Evolutionary conservation across 2,329 filamentous ascomycete species (phyloP), one percentile per base, ranked within the genome.

Genomic region (Cladophialophora psammophila): DNA sequence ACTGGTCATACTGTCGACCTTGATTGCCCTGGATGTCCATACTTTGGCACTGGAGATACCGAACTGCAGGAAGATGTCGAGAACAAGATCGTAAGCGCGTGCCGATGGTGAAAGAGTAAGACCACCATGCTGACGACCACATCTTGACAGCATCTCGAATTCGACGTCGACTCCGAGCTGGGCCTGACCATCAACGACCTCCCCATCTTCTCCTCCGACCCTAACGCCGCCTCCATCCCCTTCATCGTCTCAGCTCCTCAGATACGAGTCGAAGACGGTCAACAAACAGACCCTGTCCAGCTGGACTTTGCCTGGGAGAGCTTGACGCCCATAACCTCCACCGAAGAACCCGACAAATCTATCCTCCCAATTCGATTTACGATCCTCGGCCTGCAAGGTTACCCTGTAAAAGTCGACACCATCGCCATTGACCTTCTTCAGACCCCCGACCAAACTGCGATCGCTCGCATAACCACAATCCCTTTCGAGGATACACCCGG

Each of bases 241-340:
- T 64, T 40, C 48, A 52, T 63, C 42, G 34, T 71, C 52, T 66
- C 61, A 1, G 70, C 71, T 18, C 66, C 65, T 18, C 71, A 72
- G 50, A 69, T 73, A 4, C 66, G 68, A 31, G 64, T 60, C 15
- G 68, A 71, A 59, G 78, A 81, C 74, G 77, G 76, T 65, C 70
- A 76, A 65, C 72, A 76, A 56, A 78, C 78, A 13, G 73, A 74
- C 3, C 77, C 79, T 1, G 71, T 82, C 53, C 71, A 75, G 10
- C 69, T 82, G 60, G 80, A 80, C 55, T 82, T 81, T 69, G 79
- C 80, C 32, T 74, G 82, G 31, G 80, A 82, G 69, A 79, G 67
- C 75, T 78, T 26, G 60, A 74, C 50, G 68, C 74, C 20, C 12
- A 59, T 69, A 3, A 59, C 63, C 71, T 76, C 15, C 65, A 72